These are phyloP conservation scores for Sporothrix brunneoviolacea DNA, from an alignment of 2,329 filamentous ascomycete species.

Conservation along the genomic window DNA sequence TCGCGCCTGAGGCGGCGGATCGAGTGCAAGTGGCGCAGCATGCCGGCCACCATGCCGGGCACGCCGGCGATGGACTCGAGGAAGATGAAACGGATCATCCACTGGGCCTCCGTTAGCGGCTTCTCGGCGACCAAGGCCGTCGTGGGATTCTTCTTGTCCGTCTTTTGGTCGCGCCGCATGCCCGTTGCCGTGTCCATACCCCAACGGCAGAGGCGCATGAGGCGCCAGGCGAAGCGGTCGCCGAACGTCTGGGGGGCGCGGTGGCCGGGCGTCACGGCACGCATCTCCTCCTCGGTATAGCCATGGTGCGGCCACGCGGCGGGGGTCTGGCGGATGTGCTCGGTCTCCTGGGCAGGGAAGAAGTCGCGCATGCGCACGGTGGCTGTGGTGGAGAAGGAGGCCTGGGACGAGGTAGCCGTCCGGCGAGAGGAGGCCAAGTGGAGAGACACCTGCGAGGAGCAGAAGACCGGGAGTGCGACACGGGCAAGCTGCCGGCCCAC, in stretches of 20 bases:
- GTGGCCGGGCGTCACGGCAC: slow-evolving; percentile 65
- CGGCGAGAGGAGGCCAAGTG: background rate
- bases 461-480: slow-evolving; percentile 5
- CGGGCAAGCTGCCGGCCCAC: slow-evolving; percentile 9
- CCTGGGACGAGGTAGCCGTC: slow-evolving; percentile 19
- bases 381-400: slow-evolving; percentile 44
- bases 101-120: slow-evolving; percentile 77
- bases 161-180: slow-evolving; percentile 62
- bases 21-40: slow-evolving; percentile 82
- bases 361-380: slow-evolving; percentile 46
- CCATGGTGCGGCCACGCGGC: slow-evolving; percentile 65
- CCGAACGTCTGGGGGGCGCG: slow-evolving; percentile 64
- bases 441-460: background rate
- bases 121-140: slow-evolving; percentile 46
- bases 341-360: slow-evolving; percentile 56
- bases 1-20: slow-evolving; percentile 82
- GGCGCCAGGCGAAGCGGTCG: slow-evolving; percentile 71
- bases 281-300: slow-evolving; percentile 76
- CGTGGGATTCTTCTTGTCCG: slow-evolving; percentile 50
- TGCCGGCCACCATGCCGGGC: slow-evolving; percentile 93
- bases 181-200: slow-evolving; percentile 78
- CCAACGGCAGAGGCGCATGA: slow-evolving; percentile 70
- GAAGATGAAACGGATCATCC: slow-evolving; percentile 84
- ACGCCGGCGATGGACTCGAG: slow-evolving; percentile 92
- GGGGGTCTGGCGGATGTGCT: slow-evolving; percentile 54